Evolutionary conservation across 2,329 filamentous ascomycete species (phyloP).

Genomic region (Pyricularia sp.): DNA sequence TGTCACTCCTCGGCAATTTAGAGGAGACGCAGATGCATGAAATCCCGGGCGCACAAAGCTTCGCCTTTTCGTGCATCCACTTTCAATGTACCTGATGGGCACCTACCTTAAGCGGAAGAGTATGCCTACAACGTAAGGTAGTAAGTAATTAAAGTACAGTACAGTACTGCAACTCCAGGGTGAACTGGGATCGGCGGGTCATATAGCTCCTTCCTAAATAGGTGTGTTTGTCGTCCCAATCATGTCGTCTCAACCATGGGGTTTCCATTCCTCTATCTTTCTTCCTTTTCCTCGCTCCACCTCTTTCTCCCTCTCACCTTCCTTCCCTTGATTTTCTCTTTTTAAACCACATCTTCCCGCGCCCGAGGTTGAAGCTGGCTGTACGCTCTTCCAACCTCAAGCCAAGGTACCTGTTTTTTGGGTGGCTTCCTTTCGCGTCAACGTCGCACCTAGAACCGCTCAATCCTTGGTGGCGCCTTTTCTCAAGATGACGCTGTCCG

Average conservation of each 20-base stretch:
- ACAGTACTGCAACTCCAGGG: no score
- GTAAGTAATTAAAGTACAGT: no score
- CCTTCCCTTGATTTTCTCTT: background rate
- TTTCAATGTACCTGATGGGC: background rate
- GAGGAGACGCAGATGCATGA: background rate
- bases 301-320: no score
- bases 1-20: background rate
- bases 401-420: background rate
- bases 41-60: background rate
- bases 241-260: background rate
- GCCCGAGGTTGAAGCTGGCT: background rate
- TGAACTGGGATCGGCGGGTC: background rate
- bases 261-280: background rate
- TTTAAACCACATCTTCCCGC: background rate
- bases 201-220: background rate
- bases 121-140: background rate
- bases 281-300: background rate
- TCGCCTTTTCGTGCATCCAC: background rate
- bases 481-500: background rate
- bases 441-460: background rate
- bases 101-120: background rate
- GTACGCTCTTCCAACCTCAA: background rate
- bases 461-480: background rate
- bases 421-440: background rate
- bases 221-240: background rate